A percentile compares a stretch with the other conserved stretches of the same genome.
Conservation (phyloP, 495 filamentous ascomycete species). For the Durotheca rogersii region DNA sequence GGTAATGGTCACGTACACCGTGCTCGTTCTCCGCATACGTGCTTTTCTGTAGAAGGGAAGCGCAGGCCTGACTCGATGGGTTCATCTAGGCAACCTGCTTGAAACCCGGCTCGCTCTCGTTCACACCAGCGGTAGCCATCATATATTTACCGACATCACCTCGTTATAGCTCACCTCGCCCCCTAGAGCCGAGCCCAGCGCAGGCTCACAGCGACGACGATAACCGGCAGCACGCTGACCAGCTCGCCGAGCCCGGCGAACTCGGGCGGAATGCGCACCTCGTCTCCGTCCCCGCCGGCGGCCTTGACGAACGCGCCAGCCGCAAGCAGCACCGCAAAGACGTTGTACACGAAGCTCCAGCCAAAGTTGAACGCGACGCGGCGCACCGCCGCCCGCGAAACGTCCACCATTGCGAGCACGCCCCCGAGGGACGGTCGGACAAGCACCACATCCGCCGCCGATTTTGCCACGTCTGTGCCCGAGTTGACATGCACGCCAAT, state of each 20-base stretch:
- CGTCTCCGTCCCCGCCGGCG: slow-evolving; percentile 17
- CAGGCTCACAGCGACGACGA: slow-evolving; percentile 53
- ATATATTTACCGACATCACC: no score
- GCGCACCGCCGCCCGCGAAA: slow-evolving; percentile 54
- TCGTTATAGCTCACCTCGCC: background rate
- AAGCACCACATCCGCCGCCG: slow-evolving; percentile 70
- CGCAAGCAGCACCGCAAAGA: slow-evolving; percentile 68
- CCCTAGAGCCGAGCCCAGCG: slow-evolving; percentile 31
- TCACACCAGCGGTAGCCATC: no score
- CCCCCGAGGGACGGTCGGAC: slow-evolving; percentile 58
- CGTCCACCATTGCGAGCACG: slow-evolving; percentile 59
- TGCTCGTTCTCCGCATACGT: background rate
- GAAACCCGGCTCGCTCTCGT: no score
- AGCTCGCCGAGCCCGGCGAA: slow-evolving; percentile 78
- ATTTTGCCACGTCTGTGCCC: slow-evolving; percentile 64
- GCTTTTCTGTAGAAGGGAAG: background rate
- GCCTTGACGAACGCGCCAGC: slow-evolving; percentile 69
- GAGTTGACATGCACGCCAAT: slow-evolving; percentile 68
- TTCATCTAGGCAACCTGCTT: background rate
- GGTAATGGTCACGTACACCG: background rate
- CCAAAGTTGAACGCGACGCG: slow-evolving; percentile 70
- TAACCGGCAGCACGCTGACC: slow-evolving; percentile 74
- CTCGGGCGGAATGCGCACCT: slow-evolving; percentile 64
- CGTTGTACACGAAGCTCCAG: slow-evolving; percentile 75
- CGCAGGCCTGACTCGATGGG: background rate